A percentile compares a stretch with the other conserved stretches of the same genome.
Conservation (phyloP, 257 asterid species). For the Ilex asprella region DNA sequence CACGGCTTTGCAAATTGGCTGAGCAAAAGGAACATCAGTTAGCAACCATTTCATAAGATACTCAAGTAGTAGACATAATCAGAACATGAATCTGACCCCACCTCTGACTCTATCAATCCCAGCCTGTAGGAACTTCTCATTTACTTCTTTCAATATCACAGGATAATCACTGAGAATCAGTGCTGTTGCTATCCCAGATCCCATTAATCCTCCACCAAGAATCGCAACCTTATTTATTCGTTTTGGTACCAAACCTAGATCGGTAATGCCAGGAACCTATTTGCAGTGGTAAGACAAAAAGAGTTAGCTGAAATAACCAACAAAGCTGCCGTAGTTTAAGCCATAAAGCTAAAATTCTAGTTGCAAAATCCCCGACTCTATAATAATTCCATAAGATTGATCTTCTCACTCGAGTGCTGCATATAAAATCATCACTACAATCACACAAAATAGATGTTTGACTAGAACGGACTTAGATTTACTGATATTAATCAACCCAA, state of each 20-base stretch:
- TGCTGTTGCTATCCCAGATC: slow-evolving; percentile 94
- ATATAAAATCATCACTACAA: not conserved
- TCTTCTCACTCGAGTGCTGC: not conserved
- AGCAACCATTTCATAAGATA: slow-evolving; percentile 1
- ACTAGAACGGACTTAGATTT: too few species aligned
- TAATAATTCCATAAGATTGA: not conserved
- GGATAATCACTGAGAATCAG: slow-evolving; percentile 59
- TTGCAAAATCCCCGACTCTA: not conserved
- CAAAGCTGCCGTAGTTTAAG: too few species aligned
- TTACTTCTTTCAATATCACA: slow-evolving; percentile 87
- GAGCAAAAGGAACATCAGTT: slow-evolving; percentile 10
- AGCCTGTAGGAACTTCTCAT: slow-evolving; percentile 69
- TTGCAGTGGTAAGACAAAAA: slow-evolving; percentile 3
- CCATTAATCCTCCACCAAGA: slow-evolving; percentile 98
- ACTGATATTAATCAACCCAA: too few species aligned
- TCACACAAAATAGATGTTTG: not conserved
- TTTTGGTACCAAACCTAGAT: slow-evolving; percentile 76
- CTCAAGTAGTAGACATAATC: slow-evolving; percentile 1
- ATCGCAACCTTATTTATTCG: slow-evolving; percentile 69
- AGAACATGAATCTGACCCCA: slow-evolving; percentile 19
- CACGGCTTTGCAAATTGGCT: slow-evolving; percentile 80
- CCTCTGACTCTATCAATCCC: slow-evolving; percentile 86
- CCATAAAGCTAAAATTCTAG: too few species aligned
- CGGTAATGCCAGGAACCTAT: slow-evolving; percentile 89
- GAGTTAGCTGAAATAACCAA: too few species aligned